Percentiles rank a stretch among this genome's conserved stretches.
Conservation (phyloP, 106 monocot species). For the Apostasia shenzhenica region DNA sequence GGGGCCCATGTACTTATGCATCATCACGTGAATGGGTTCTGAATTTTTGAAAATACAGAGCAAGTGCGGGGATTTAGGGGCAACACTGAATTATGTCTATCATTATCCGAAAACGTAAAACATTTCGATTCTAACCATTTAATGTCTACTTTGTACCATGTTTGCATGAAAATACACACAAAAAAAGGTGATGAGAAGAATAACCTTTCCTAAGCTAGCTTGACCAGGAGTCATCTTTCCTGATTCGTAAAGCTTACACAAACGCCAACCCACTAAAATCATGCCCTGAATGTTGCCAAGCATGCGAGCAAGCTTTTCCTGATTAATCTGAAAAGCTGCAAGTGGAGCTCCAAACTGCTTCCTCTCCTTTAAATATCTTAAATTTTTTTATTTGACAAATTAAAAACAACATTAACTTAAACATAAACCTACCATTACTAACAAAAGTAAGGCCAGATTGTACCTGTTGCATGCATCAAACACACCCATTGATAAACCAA, state of each 20-base stretch:
- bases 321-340: slow-evolving; percentile 82
- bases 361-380: slow-evolving; percentile 45
- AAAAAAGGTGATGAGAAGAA: not conserved
- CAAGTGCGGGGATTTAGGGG: no score
- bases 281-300: slow-evolving; percentile 70
- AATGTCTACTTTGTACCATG: slow-evolving; percentile 24
- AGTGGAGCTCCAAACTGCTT: slow-evolving; percentile 87
- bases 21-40: no score
- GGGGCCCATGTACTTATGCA: no score
- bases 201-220: slow-evolving; percentile 49
- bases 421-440: no score
- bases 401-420: no score
- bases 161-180: no score
- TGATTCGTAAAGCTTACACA: slow-evolving; percentile 66
- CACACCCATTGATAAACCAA: slow-evolving; percentile 51
- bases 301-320: slow-evolving; percentile 90
- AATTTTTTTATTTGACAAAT: not conserved
- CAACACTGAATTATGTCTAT: no score
- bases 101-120: no score
- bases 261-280: slow-evolving; percentile 48
- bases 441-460: not conserved
- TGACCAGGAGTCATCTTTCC: slow-evolving; percentile 85
- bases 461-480: slow-evolving; percentile 50
- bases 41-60: no score
- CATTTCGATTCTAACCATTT: no score